Percentiles rank a stretch among this genome's conserved stretches.
Conservation (phyloP, 2,329 filamentous ascomycete genomes). For the Chaetomium sp. region DNA sequence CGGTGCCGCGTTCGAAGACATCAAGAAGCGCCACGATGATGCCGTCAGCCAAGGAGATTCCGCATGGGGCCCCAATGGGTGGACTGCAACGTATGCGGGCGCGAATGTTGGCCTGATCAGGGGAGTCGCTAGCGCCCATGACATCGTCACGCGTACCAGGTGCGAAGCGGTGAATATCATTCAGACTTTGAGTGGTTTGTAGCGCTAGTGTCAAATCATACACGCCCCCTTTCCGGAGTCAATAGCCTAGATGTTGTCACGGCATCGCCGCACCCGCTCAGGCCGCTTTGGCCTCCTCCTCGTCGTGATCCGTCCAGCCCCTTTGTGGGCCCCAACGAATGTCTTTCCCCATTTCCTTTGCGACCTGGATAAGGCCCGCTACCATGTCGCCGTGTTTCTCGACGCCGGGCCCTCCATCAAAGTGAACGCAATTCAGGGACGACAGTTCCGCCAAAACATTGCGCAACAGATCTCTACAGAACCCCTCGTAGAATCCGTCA, state of each 20-base stretch:
- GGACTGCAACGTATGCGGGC: constrained; percentile 55
- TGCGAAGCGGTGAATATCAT: constrained; percentile 36
- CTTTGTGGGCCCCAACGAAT: constrained; percentile 70
- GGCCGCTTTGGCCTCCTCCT: constrained; percentile 39
- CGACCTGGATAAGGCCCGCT: constrained; percentile 58
- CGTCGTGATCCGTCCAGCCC: constrained; percentile 62
- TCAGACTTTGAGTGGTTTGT: constrained; percentile 18
- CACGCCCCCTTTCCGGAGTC: not conserved
- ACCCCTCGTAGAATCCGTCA: constrained; percentile 70
- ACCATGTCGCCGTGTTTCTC: constrained; percentile 67
- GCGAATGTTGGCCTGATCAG: constrained; percentile 49
- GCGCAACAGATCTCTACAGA: constrained; percentile 60
- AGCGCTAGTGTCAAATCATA: constrained; percentile 10
- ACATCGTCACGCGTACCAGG: constrained; percentile 43
- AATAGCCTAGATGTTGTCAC: not conserved
- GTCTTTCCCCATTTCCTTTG: constrained; percentile 50
- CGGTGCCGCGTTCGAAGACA: constrained; percentile 47
- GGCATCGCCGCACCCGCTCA: constrained; percentile 1
- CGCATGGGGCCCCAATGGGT: constrained; percentile 52
- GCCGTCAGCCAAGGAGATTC: constrained; percentile 44
- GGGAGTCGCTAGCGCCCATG: constrained; percentile 43
- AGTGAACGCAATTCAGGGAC: constrained; percentile 60
- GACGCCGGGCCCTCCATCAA: constrained; percentile 70
- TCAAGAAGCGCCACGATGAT: constrained; percentile 48
- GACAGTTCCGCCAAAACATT: constrained; percentile 61